These are phyloP conservation scores for Viola odorata DNA, from an alignment of 345 rosid genomes.

Conservation along the genomic window DNA sequence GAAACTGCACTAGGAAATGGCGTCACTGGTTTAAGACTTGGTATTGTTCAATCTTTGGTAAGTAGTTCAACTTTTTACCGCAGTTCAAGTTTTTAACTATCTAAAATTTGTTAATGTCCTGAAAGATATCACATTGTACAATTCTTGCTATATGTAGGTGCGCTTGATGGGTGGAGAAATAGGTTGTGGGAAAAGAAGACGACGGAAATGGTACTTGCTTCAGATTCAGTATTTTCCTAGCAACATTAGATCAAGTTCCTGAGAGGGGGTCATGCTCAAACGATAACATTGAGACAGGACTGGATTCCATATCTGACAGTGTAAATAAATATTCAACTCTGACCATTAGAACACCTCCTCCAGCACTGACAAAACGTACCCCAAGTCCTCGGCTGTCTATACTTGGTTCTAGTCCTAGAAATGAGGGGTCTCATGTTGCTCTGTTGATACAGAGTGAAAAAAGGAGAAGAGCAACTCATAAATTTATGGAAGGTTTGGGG, in stretches of 20 bases:
- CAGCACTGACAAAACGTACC: conserved; percentile 17
- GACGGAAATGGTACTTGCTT: conserved; percentile 72
- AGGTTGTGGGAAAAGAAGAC: conserved; percentile 43
- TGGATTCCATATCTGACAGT: conserved; percentile 3
- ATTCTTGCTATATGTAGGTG: conserved; percentile 37
- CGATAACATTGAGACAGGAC: conserved; percentile 20
- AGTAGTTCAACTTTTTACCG: neutral
- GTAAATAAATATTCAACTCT: conserved; percentile 8
- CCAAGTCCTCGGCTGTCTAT: conserved; percentile 38
- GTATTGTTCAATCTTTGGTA: conserved; percentile 87
- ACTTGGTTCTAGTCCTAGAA: conserved; percentile 38
- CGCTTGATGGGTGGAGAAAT: conserved; percentile 87
- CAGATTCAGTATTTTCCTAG: conserved; percentile 53
- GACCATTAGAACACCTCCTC: conserved; percentile 14
- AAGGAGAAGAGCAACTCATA: conserved; percentile 42
- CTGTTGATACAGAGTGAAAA: conserved; percentile 46
- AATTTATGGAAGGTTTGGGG: conserved; percentile 46
- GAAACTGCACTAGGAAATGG: conserved; percentile 53
- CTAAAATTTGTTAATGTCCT: no score
- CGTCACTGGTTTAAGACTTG: conserved; percentile 85
- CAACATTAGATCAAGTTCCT: conserved; percentile 5
- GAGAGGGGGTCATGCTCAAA: conserved; percentile 1
- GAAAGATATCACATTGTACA: no score
- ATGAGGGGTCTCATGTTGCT: conserved; percentile 55
- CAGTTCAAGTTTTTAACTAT: neutral